A percentile compares a stretch with the other conserved stretches of the same genome.
These are phyloP conservation scores for Macrotyloma uniflorum DNA, from an alignment of 306 rosid species.

Conservation along the genomic window DNA sequence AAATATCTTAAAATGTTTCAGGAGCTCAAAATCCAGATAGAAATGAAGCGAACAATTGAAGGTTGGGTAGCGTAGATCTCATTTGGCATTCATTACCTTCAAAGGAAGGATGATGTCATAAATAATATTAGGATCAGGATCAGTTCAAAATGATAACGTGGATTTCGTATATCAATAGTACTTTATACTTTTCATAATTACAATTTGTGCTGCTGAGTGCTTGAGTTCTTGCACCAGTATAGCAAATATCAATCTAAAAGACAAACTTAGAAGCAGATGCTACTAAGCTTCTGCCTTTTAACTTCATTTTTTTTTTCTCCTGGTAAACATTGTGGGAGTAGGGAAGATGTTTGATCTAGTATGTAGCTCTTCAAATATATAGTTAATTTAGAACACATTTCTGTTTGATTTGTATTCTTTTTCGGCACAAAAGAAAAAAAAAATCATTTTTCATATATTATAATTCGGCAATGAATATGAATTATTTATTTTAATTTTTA, in stretches of 20 bases:
- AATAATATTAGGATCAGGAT: slow-evolving; percentile 26
- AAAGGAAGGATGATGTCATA: slow-evolving; percentile 23
- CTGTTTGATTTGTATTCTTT: neutral
- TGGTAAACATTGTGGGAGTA: neutral
- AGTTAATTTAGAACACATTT: neutral
- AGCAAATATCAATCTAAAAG: neutral
- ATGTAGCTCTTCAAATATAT: neutral
- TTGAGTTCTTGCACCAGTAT: slow-evolving; percentile 36
- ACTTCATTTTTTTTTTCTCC: neutral
- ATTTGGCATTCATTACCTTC: slow-evolving; percentile 41
- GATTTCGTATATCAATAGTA: slow-evolving; percentile 32
- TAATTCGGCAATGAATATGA: neutral
- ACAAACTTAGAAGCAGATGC: slow-evolving; percentile 21
- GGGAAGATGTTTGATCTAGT: neutral
- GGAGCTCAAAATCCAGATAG: slow-evolving; percentile 42
- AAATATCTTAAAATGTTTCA: slow-evolving; percentile 33
- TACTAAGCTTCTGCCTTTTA: slow-evolving; percentile 9
- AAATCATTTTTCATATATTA: neutral
- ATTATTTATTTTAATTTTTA: neutral
- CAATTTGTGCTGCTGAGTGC: slow-evolving; percentile 41
- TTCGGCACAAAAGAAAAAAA: neutral
- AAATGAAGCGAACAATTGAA: slow-evolving; percentile 36
- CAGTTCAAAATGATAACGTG: slow-evolving; percentile 4
- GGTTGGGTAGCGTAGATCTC: slow-evolving; percentile 32
- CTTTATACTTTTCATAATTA: slow-evolving; percentile 17